phyloP scores from a whole-genome alignment of 345 rosid genomes.

The Raphanus sativus region DNA sequence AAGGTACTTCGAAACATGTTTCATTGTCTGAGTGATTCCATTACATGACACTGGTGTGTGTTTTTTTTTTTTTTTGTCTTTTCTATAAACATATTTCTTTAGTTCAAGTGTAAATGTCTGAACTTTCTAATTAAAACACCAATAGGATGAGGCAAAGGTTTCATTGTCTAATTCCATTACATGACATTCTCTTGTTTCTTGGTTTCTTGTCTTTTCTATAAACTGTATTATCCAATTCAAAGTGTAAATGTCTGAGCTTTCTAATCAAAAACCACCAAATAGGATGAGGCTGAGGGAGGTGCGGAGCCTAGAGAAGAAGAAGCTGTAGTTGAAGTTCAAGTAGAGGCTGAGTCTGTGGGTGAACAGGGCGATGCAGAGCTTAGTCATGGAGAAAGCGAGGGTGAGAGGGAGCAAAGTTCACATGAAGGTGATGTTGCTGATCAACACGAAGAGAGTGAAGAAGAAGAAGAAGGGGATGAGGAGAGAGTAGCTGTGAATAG shows the following conservation, averaged over 20 bases:
- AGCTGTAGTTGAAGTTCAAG: slow-evolving; percentile 42
- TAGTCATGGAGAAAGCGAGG: slow-evolving; percentile 90
- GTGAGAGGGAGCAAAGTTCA: slow-evolving; percentile 84
- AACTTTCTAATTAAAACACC: no score
- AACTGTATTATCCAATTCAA: not conserved
- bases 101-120: no score
- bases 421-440: slow-evolving; percentile 69
- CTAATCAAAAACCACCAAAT: no score
- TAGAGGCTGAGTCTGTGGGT: slow-evolving; percentile 71
- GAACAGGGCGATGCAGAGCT: slow-evolving; percentile 62
- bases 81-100: not conserved
- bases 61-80: not conserved
- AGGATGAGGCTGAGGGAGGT: slow-evolving; percentile 83
- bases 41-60: not conserved
- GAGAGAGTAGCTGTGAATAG: slow-evolving; percentile 59
- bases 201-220: not conserved
- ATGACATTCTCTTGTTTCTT: not conserved
- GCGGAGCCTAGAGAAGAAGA: slow-evolving; percentile 61
- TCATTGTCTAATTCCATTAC: not conserved
- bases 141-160: not conserved
- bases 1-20: not conserved
- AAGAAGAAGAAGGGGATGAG: slow-evolving; percentile 46
- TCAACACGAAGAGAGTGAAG: slow-evolving; percentile 64
- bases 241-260: not conserved
- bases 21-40: not conserved